Conservation (phyloP, 148 eudicot genomes). For the Rhododendron simsii region DNA sequence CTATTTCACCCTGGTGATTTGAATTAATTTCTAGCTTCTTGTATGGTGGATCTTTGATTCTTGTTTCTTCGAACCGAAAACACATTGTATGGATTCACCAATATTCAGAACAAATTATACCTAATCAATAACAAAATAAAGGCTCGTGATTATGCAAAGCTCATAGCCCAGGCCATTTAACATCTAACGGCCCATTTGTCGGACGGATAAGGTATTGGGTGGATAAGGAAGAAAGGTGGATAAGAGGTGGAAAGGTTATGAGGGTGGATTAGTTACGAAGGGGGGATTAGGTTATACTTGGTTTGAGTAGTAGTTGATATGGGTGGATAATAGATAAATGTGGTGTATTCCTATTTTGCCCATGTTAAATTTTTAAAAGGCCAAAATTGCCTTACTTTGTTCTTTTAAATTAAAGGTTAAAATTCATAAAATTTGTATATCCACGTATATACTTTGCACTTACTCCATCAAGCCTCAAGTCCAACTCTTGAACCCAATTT, state of each 20-base stretch:
- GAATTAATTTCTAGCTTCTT: background rate
- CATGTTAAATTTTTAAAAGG: background rate
- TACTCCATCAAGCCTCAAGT: background rate
- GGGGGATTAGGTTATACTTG: background rate
- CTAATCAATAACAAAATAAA: background rate
- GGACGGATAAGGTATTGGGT: background rate
- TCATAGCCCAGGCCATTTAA: background rate
- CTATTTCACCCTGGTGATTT: background rate
- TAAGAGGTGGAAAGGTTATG: background rate
- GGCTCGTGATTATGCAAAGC: background rate
- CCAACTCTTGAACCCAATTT: background rate
- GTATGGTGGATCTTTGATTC: background rate
- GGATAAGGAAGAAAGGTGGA: background rate
- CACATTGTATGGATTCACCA: background rate
- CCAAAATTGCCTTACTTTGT: background rate
- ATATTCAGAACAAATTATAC: background rate
- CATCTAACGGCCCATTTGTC: background rate
- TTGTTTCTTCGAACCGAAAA: background rate
- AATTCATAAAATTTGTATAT: no score
- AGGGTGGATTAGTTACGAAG: background rate
- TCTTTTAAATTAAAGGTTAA: background rate
- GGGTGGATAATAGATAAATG: background rate
- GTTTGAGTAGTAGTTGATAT: background rate
- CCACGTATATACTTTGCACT: background rate
- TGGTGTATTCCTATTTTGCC: background rate